Conservation (phyloP, 2,329 filamentous ascomycete genomes). For the Macrophomina pseudophaseolina region DNA sequence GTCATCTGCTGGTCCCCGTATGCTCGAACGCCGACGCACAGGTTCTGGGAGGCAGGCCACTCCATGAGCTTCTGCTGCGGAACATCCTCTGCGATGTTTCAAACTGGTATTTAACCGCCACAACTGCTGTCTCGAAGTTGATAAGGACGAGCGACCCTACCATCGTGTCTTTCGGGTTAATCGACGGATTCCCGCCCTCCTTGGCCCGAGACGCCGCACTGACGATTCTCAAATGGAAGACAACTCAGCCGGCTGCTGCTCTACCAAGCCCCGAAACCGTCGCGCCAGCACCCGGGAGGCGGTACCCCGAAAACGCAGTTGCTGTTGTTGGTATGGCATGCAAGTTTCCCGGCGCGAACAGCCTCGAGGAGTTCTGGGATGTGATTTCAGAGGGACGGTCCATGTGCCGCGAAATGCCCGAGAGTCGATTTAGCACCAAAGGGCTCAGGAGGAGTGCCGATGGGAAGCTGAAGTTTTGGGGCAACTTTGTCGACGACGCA, state of each 20-base stretch:
- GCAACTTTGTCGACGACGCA: conserved; percentile 25
- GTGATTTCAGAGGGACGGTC: neutral
- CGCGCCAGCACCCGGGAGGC: neutral
- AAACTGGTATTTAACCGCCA: too few relatives aligned
- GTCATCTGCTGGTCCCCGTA: too few relatives aligned
- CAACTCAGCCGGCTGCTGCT: neutral
- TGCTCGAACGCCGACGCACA: too few relatives aligned
- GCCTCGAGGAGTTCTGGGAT: neutral
- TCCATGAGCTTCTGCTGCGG: too few relatives aligned
- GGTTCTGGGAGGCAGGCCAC: too few relatives aligned
- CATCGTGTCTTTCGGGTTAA: too few relatives aligned
- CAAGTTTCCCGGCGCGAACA: neutral
- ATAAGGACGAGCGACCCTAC: too few relatives aligned
- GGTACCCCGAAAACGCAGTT: neutral
- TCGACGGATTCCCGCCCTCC: too few relatives aligned
- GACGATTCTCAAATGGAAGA: too few relatives aligned
- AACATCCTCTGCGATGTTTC: too few relatives aligned
- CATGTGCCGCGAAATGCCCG: neutral
- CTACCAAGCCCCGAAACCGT: neutral
- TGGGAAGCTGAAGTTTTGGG: neutral
- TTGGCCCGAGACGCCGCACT: too few relatives aligned
- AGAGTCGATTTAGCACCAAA: neutral
- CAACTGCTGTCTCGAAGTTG: too few relatives aligned
- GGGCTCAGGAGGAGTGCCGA: neutral
- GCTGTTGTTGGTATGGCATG: neutral